Conservation (phyloP, 305 asterid species). For the Fraxinus dipetala region DNA sequence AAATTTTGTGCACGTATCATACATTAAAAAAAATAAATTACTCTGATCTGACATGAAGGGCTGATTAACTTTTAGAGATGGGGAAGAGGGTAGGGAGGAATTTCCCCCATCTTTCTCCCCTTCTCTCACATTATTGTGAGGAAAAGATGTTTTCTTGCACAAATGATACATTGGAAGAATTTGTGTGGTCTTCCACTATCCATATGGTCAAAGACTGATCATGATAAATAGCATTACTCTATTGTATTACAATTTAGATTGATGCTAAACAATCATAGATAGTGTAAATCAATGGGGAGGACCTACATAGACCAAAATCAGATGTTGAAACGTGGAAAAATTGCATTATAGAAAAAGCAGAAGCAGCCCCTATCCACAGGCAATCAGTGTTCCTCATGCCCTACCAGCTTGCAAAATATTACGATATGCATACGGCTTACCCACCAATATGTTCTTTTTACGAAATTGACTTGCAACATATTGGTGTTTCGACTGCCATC, state of each 20-base stretch:
- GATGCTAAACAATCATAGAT: neutral
- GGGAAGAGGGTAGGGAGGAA: neutral
- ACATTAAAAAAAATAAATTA: no score
- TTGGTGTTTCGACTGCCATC: neutral
- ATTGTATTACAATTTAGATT: neutral
- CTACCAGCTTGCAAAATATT: neutral
- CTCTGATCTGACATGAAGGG: neutral
- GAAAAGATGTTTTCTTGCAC: neutral
- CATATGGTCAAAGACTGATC: neutral
- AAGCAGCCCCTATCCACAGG: neutral
- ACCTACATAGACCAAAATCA: neutral
- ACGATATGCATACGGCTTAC: neutral
- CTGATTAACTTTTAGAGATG: neutral
- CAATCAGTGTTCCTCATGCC: neutral
- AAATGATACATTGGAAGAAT: neutral
- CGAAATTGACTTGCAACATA: neutral
- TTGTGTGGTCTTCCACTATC: neutral
- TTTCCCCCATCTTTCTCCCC: neutral
- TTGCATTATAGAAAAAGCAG: conserved; percentile 23
- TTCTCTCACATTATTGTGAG: neutral
- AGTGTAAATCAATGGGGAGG: neutral
- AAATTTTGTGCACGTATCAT: neutral
- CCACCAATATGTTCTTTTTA: neutral
- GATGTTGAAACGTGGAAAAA: conserved; percentile 26
- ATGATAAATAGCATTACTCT: neutral